Evolutionary conservation across 1,284 basidiomycete species (phyloP).

Genomic region (Pholiota adiposa): DNA sequence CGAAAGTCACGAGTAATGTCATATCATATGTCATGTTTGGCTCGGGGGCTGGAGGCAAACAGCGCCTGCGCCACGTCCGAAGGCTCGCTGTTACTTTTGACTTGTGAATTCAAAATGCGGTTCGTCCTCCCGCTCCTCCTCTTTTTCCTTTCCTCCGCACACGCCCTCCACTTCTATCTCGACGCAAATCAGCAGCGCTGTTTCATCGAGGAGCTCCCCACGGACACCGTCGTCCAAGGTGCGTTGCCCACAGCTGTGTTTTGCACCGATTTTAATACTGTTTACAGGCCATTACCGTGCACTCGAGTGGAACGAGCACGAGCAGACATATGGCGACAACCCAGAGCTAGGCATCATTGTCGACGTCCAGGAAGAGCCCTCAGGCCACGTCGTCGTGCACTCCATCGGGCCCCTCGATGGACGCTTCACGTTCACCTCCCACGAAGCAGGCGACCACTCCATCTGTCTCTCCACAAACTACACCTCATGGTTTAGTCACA

Average conservation of each 20-base stretch:
- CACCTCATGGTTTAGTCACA: conserved; percentile 81
- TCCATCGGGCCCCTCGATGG: conserved; percentile 90
- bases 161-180: conserved; percentile 89
- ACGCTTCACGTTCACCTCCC: conserved; percentile 96
- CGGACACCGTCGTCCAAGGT: conserved; percentile 97
- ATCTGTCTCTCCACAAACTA: conserved; percentile 95
- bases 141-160: conserved; percentile 42
- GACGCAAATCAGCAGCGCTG: conserved; percentile 92
- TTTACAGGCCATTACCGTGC: conserved; percentile 87
- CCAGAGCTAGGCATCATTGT: conserved; percentile 87
- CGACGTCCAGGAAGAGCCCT: conserved; percentile 88
- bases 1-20: not conserved
- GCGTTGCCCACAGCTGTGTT: conserved; percentile 22
- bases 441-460: conserved; percentile 95
- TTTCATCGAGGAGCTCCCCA: conserved; percentile 97
- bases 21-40: conserved; percentile 12
- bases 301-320: conserved; percentile 84
- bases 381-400: conserved; percentile 78
- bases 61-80: conserved; percentile 9
- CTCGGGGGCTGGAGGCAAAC: conserved; percentile 15
- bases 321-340: conserved; percentile 75
- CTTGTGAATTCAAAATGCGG: conserved; percentile 29
- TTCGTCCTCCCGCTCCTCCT: conserved; percentile 43
- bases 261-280: not conserved
- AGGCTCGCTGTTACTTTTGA: conserved; percentile 2